These are phyloP conservation scores for Lentinula lateritia DNA, from an alignment of 768 basidiomycete species.

Conservation along the genomic window DNA sequence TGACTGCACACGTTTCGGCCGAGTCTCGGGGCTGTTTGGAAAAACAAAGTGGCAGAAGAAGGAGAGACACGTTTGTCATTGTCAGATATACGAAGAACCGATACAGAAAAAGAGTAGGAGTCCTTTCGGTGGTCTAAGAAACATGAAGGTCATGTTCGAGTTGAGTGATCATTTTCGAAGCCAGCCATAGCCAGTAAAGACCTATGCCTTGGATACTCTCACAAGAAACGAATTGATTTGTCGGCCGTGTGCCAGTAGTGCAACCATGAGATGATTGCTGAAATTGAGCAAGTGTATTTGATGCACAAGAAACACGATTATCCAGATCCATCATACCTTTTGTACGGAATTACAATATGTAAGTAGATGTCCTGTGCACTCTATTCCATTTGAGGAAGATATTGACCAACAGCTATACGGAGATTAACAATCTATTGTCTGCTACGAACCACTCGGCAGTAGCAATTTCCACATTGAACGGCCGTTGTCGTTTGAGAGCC, in stretches of 20 bases:
- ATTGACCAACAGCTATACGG: constrained; percentile 17
- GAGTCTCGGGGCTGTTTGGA: background rate
- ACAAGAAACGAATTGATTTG: background rate
- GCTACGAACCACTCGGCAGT: constrained; percentile 64
- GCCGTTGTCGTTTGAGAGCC: constrained; percentile 50
- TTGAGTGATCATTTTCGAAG: too few relatives aligned
- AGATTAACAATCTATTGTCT: constrained; percentile 43
- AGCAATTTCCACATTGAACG: constrained; percentile 58
- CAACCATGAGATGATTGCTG: background rate
- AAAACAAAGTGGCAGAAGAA: background rate
- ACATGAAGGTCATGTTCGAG: too few relatives aligned
- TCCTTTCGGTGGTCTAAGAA: too few relatives aligned
- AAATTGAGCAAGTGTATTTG: background rate
- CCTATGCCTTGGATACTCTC: too few relatives aligned
- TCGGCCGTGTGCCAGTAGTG: background rate
- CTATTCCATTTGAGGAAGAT: background rate
- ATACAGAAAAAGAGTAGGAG: too few relatives aligned
- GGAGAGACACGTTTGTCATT: background rate
- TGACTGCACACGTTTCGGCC: background rate
- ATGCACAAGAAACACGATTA: background rate
- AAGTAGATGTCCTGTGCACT: constrained; percentile 6
- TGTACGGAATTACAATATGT: background rate
- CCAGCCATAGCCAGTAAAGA: too few relatives aligned
- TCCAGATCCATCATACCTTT: background rate
- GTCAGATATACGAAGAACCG: too few relatives aligned